A percentile compares a stretch with the other conserved stretches of the same genome.
phyloP scores from a whole-genome alignment of 495 filamentous ascomycete genomes.

The Penicillium parvum region DNA sequence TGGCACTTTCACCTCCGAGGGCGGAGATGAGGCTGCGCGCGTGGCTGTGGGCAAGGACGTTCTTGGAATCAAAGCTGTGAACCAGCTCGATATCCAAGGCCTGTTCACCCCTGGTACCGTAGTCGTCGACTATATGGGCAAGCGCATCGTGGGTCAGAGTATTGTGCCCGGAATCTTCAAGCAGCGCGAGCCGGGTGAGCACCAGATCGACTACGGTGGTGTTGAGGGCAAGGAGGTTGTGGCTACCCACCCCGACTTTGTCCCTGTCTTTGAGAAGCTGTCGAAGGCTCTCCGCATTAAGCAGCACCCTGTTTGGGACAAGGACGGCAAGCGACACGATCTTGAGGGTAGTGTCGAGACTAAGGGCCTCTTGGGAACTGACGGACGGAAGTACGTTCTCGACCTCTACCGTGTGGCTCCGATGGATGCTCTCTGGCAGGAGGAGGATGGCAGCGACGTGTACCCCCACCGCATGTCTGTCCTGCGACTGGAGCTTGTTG shows the following conservation, averaged over 20 bases:
- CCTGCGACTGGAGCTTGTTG: conserved; percentile 82
- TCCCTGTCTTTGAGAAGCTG: conserved; percentile 79
- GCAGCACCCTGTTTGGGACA: conserved; percentile 97
- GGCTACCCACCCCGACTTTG: conserved; percentile 81
- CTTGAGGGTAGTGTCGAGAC: conserved; percentile 96
- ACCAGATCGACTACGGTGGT: conserved; percentile 97
- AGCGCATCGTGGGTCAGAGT: conserved; percentile 95
- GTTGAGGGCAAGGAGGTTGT: conserved; percentile 97
- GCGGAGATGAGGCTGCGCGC: conserved; percentile 93
- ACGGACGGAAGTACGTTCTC: conserved; percentile 93
- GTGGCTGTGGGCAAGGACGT: conserved; percentile 98
- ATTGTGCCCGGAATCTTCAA: conserved; percentile 99
- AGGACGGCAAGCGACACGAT: conserved; percentile 83
- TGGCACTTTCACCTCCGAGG: conserved; percentile 92
- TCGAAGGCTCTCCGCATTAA: conserved; percentile 84
- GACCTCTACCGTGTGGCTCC: conserved; percentile 95
- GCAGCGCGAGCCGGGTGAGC: conserved; percentile 93
- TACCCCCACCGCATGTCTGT: conserved; percentile 98
- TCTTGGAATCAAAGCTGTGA: conserved; percentile 85
- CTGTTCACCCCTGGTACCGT: conserved; percentile 94
- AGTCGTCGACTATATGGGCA: conserved; percentile 94
- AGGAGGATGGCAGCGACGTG: conserved; percentile 58
- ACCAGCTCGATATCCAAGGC: conserved; percentile 92
- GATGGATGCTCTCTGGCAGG: conserved; percentile 85
- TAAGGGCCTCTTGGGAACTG: conserved; percentile 95